These are phyloP conservation scores for Litchi chinensis DNA, from an alignment of 345 rosid species.

Conservation along the genomic window DNA sequence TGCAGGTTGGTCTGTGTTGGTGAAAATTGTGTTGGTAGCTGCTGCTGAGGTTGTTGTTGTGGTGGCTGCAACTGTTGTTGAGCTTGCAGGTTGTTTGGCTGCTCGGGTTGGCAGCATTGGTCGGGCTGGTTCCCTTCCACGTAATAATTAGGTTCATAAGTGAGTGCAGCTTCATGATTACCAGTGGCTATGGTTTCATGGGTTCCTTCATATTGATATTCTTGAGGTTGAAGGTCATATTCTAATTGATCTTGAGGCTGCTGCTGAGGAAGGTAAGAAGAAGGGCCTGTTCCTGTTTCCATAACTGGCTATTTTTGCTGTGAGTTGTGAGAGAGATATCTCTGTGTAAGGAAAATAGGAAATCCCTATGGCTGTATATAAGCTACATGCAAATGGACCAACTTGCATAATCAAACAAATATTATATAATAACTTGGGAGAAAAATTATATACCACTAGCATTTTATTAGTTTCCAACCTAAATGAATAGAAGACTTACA, in stretches of 20 bases:
- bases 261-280: not conserved
- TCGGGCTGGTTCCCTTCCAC: constrained; percentile 5
- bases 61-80: not conserved
- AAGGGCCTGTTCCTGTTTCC: constrained; percentile 26
- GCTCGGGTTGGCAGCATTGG: not conserved
- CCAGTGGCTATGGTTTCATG: not conserved
- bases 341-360: not conserved
- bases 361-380: no score
- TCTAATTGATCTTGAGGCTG: constrained; percentile 9
- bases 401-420: not conserved
- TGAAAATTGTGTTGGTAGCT: constrained; percentile 21
- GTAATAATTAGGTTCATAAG: constrained; percentile 8
- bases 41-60: constrained; percentile 17
- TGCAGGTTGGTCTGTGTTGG: constrained; percentile 11
- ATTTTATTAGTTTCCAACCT: not conserved
- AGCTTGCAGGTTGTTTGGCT: constrained; percentile 9
- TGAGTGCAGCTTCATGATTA: not conserved
- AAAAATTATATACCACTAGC: not conserved
- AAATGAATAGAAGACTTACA: not conserved
- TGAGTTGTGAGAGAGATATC: not conserved
- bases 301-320: not conserved
- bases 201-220: constrained; percentile 9
- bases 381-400: not conserved
- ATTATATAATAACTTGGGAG: no score
- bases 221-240: constrained; percentile 14